These are phyloP conservation scores for Stachybotrys chlorohalonatus DNA, from an alignment of 2,329 filamentous ascomycete genomes.

Conservation along the genomic window DNA sequence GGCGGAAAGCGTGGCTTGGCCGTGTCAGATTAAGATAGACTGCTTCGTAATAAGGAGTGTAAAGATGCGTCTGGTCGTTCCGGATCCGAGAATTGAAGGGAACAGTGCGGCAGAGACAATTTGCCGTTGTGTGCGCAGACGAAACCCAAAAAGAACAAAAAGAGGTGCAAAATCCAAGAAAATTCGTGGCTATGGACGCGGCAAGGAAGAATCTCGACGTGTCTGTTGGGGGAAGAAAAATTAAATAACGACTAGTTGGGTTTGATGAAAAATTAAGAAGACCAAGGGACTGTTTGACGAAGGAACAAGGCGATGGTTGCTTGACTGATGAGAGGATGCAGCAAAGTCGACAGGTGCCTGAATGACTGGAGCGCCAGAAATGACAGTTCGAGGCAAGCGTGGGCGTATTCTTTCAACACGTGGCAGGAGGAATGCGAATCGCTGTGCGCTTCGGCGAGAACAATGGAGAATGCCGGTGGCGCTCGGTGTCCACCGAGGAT, in stretches of 20 bases:
- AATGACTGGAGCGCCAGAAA: not conserved
- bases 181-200: constrained; percentile 6
- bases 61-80: not conserved
- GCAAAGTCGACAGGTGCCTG: not conserved
- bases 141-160: not conserved
- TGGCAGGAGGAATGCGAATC: not conserved
- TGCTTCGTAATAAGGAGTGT: not conserved
- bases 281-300: not conserved
- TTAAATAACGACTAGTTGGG: not conserved
- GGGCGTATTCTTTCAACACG: not conserved
- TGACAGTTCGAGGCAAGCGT: not conserved
- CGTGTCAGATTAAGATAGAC: not conserved
- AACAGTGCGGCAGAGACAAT: not conserved
- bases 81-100: not conserved
- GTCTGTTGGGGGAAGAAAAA: not conserved
- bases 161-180: not conserved
- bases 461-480: not conserved
- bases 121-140: not conserved
- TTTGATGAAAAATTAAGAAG: not conserved
- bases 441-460: not conserved
- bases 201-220: constrained; percentile 6
- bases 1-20: not conserved
- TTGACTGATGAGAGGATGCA: not conserved
- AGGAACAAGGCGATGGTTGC: not conserved
- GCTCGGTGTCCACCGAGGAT: not conserved